Conservation (phyloP, 2,329 filamentous ascomycete genomes). For the Phialophora verrucosa region DNA sequence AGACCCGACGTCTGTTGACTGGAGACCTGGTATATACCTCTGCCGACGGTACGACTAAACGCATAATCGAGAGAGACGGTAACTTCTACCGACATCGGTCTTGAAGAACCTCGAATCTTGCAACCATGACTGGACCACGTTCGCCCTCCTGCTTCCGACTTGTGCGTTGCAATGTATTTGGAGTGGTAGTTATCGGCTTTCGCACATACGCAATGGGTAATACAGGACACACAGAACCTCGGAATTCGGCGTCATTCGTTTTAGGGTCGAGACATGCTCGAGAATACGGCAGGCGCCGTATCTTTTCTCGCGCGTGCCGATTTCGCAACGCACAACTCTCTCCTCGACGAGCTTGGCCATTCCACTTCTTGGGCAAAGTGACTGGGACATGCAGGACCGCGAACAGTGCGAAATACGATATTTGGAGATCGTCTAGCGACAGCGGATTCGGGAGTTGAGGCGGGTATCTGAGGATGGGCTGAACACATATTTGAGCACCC, state of each 20-base stretch:
- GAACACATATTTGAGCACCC: neutral
- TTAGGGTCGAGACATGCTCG: neutral
- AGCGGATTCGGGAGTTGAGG: neutral
- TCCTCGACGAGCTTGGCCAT: neutral
- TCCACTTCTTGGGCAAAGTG: neutral
- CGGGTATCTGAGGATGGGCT: neutral
- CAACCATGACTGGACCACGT: neutral
- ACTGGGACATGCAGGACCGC: neutral
- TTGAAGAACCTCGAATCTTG: neutral
- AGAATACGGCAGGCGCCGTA: neutral
- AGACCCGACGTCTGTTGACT: slow-evolving; percentile 12
- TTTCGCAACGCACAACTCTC: neutral
- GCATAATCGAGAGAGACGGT: neutral
- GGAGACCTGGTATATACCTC: slow-evolving; percentile 3
- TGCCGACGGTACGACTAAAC: slow-evolving; percentile 16
- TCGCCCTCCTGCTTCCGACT: neutral
- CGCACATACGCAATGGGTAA: slow-evolving; percentile 12
- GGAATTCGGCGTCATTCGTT: neutral
- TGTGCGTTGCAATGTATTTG: slow-evolving; percentile 11
- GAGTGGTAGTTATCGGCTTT: slow-evolving; percentile 15
- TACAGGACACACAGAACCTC: slow-evolving; percentile 21
- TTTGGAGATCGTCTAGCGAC: neutral
- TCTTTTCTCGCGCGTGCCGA: neutral
- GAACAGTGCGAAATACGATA: neutral
- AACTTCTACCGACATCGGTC: neutral